Conservation (phyloP, 306 rosid genomes). For the Adenanthera pavonina region DNA sequence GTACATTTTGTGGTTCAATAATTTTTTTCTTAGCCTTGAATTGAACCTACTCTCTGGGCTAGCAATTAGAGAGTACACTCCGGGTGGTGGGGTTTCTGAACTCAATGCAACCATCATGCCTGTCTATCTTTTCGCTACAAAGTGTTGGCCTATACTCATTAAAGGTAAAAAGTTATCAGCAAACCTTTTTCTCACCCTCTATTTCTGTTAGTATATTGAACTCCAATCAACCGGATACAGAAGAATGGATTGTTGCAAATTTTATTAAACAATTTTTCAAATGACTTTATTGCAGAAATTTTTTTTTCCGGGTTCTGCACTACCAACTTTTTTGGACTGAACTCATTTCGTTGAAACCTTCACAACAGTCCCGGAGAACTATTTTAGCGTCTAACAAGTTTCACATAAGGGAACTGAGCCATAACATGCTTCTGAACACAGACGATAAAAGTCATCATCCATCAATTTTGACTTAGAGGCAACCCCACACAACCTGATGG, state of each 20-base stretch:
- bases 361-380: slow-evolving; percentile 14
- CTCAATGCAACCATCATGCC: slow-evolving; percentile 39
- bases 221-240: slow-evolving; percentile 8
- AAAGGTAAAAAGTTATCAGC: slow-evolving; percentile 10
- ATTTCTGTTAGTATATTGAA: slow-evolving; percentile 26
- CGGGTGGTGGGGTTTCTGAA: slow-evolving; percentile 33
- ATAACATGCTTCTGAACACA: slow-evolving; percentile 4
- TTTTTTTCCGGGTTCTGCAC: too few species aligned
- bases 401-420: slow-evolving; percentile 25
- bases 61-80: slow-evolving; percentile 9
- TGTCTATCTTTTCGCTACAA: slow-evolving; percentile 35
- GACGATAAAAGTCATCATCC: neutral
- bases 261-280: neutral
- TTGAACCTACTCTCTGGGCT: neutral
- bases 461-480: neutral
- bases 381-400: slow-evolving; percentile 28
- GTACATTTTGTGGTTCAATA: slow-evolving; percentile 13
- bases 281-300: neutral
- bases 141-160: slow-evolving; percentile 22
- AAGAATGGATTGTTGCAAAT: slow-evolving; percentile 1
- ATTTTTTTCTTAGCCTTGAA: neutral
- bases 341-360: slow-evolving; percentile 19
- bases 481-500: neutral
- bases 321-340: neutral
- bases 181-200: slow-evolving; percentile 23